Percentiles rank a stretch among this genome's conserved stretches.
Evolutionary conservation across 148 eudicot genomes (phyloP).

Genomic region (Nyssa sinensis): DNA sequence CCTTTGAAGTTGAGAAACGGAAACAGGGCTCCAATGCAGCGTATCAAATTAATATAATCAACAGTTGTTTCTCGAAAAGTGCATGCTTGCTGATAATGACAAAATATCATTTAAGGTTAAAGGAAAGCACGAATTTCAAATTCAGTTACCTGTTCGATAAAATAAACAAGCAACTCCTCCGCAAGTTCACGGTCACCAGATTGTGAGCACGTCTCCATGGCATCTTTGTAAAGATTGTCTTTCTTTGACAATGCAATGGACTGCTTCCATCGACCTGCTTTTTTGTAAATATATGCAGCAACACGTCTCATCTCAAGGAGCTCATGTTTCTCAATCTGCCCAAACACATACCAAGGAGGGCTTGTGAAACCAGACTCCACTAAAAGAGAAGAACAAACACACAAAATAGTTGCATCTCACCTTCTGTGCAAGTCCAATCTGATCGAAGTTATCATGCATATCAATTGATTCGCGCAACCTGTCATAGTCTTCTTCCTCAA

Average conservation of each 20-base stretch:
- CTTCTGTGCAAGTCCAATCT: constrained; percentile 96
- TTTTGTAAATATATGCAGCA: constrained; percentile 93
- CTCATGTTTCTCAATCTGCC: constrained; percentile 96
- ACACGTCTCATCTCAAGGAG: constrained; percentile 97
- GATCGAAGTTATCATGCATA: constrained; percentile 94
- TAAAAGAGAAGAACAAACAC: background rate
- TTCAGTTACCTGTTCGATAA: constrained; percentile 74
- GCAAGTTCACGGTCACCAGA: constrained; percentile 99
- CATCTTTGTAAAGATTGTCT: constrained; percentile 88
- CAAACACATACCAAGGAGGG: constrained; percentile 9
- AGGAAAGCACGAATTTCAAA: background rate
- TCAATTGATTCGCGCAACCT: constrained; percentile 91
- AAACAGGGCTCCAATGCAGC: background rate
- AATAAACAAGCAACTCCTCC: constrained; percentile 91
- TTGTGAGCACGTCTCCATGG: constrained; percentile 98
- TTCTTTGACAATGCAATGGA: constrained; percentile 94
- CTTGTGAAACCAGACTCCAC: background rate
- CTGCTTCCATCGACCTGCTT: constrained; percentile 99
- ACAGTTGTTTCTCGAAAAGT: background rate
- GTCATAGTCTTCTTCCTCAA: constrained; percentile 97
- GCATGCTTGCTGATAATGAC: background rate
- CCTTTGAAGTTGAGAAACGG: background rate
- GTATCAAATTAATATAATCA: background rate
- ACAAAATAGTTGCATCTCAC: constrained; percentile 28
- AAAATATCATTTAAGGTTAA: background rate